These are phyloP conservation scores for Apiotrichum gamsii DNA, from an alignment of 1,284 basidiomycete genomes.

Conservation along the genomic window DNA sequence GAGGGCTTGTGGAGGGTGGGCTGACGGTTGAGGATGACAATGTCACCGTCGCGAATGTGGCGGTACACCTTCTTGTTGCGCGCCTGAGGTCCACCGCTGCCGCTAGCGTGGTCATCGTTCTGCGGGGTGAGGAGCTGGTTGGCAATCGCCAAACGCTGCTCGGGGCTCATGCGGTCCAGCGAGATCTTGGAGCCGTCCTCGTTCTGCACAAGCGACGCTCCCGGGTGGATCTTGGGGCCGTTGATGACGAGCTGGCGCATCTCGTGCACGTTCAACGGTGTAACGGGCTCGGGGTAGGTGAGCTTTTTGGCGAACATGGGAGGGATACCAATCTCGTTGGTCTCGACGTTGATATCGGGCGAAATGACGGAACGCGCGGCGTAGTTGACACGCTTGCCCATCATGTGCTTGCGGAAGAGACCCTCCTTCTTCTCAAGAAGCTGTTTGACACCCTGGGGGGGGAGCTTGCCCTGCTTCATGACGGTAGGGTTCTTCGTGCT, in stretches of 20 bases:
- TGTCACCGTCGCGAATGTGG: constrained; percentile 91
- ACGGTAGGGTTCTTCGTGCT: constrained; percentile 89
- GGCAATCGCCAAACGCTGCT: constrained; percentile 92
- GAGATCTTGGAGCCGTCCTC: constrained; percentile 86
- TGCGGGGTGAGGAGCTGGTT: constrained; percentile 93
- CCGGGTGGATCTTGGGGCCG: constrained; percentile 83
- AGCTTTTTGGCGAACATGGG: constrained; percentile 96
- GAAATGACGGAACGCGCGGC: constrained; percentile 99
- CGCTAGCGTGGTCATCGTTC: constrained; percentile 56
- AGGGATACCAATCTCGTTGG: constrained; percentile 96
- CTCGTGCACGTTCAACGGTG: constrained; percentile 80
- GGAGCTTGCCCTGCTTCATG: constrained; percentile 81
- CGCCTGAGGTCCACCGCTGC: constrained; percentile 56
- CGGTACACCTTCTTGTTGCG: constrained; percentile 97
- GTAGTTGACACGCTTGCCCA: constrained; percentile 99
- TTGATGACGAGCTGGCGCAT: constrained; percentile 88
- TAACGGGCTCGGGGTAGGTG: constrained; percentile 97
- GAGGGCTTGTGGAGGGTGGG: constrained; percentile 99
- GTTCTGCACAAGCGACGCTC: constrained; percentile 88
- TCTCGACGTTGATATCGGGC: constrained; percentile 98
- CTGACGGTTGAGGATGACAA: constrained; percentile 94
- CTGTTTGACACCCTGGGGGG: constrained; percentile 93
- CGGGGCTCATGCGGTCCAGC: constrained; percentile 74
- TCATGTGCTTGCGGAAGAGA: constrained; percentile 98
- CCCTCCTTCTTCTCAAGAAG: constrained; percentile 98